These are phyloP conservation scores for Daedaleopsis nitida DNA, from an alignment of 768 basidiomycete species.

Conservation along the genomic window DNA sequence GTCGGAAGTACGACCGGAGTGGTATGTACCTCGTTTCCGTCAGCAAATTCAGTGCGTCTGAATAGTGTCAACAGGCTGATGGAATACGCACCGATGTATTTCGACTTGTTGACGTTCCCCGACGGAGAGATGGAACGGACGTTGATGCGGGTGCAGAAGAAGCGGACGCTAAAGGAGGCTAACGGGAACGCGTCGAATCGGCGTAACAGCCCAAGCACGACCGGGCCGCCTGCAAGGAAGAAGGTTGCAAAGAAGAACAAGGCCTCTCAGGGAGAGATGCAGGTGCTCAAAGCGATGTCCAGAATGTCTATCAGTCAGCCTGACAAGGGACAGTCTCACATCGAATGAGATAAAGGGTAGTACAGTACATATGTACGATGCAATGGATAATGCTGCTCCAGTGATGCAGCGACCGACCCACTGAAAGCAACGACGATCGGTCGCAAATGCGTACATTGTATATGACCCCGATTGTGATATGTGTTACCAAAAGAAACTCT, in stretches of 20 bases:
- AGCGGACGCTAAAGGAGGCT: slow-evolving; percentile 18
- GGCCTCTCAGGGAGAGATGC: too few species aligned
- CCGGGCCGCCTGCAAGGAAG: background rate
- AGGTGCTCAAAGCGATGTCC: too few species aligned
- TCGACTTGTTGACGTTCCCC: slow-evolving; percentile 7
- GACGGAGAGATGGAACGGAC: slow-evolving; percentile 27
- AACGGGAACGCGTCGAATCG: slow-evolving; percentile 9
- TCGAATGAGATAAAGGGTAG: too few species aligned
- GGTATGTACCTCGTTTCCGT: slow-evolving; percentile 44
- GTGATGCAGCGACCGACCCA: too few species aligned
- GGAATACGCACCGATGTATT: slow-evolving; percentile 17
- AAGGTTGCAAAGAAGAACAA: background rate
- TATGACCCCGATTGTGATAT: too few species aligned
- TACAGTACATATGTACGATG: too few species aligned
- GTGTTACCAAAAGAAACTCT: too few species aligned
- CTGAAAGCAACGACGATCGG: too few species aligned
- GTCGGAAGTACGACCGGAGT: slow-evolving; percentile 83
- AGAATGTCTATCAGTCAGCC: too few species aligned
- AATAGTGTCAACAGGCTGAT: slow-evolving; percentile 10
- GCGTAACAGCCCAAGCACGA: slow-evolving; percentile 3
- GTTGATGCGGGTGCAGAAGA: slow-evolving; percentile 23
- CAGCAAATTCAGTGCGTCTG: background rate
- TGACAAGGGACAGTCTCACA: too few species aligned
- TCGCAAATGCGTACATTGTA: too few species aligned
- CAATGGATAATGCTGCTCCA: too few species aligned